Evolutionary conservation across 805 yeast genomes (phyloP).

Genomic region (Lipomyces sp.): DNA sequence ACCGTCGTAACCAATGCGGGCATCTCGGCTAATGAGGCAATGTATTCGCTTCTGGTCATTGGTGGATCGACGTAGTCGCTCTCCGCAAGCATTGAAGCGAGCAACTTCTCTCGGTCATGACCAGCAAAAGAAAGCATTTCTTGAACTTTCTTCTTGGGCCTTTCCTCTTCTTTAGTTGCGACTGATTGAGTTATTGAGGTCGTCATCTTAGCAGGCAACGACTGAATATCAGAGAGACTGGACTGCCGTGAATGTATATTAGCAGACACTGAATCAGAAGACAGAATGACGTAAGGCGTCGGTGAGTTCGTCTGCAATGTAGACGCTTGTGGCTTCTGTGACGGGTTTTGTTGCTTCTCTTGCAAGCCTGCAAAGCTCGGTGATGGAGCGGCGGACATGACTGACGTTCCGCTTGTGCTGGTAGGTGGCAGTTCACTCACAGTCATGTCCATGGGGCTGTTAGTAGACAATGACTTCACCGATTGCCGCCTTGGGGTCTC

Average conservation of each 20-base stretch:
- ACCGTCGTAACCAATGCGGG: constrained; percentile 29
- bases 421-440: no score
- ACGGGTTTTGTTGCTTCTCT: no score
- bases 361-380: no score
- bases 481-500: not conserved
- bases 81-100: constrained; percentile 24
- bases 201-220: no score
- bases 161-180: not conserved
- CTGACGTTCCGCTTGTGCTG: not conserved
- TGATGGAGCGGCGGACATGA: constrained; percentile 14
- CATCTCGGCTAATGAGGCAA: constrained; percentile 22
- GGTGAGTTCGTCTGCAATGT: no score
- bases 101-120: constrained; percentile 15
- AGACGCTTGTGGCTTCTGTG: no score
- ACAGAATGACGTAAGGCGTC: no score
- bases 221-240: not conserved
- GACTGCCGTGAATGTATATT: not conserved
- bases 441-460: no score
- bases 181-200: no score
- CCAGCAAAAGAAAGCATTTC: constrained; percentile 12
- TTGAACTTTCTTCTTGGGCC: not conserved
- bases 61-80: constrained; percentile 29
- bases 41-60: constrained; percentile 26
- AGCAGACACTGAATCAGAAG: no score
- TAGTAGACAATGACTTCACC: no score